Conservation (phyloP, 345 rosid species). For the Jatropha curcas region DNA sequence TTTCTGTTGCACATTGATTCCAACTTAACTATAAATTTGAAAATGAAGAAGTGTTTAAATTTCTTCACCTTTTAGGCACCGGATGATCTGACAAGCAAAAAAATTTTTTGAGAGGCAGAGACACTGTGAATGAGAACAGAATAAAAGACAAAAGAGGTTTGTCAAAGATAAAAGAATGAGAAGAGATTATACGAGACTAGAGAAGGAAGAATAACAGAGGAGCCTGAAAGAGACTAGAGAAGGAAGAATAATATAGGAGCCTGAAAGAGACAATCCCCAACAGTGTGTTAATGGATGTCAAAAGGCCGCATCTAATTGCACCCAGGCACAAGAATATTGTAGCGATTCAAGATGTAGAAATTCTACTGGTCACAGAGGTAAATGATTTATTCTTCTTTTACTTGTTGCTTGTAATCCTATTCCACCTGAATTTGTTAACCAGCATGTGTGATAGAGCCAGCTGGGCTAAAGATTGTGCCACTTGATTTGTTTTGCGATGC, state of each 20-base stretch:
- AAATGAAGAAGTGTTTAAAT: background rate
- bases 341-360: conserved; percentile 46
- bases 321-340: conserved; percentile 49
- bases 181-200: conserved; percentile 43
- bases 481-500: no score
- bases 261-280: conserved; percentile 22
- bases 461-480: no score
- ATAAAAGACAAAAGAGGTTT: conserved; percentile 34
- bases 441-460: no score
- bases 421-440: no score
- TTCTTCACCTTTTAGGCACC: no score
- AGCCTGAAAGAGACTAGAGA: conserved; percentile 37
- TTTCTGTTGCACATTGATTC: conserved; percentile 11
- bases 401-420: conserved; percentile 14
- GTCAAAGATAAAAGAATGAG: conserved; percentile 39
- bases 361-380: conserved; percentile 53
- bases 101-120: conserved; percentile 17
- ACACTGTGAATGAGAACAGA: conserved; percentile 24
- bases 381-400: conserved; percentile 13
- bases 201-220: conserved; percentile 38
- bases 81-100: conserved; percentile 22
- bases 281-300: conserved; percentile 14
- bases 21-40: background rate
- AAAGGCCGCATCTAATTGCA: conserved; percentile 51
- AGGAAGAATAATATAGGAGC: conserved; percentile 26